Percentiles rank a stretch among this genome's conserved stretches.
These are phyloP conservation scores for Malassezia nana DNA, from an alignment of 1,284 basidiomycete genomes.

Conservation along the genomic window DNA sequence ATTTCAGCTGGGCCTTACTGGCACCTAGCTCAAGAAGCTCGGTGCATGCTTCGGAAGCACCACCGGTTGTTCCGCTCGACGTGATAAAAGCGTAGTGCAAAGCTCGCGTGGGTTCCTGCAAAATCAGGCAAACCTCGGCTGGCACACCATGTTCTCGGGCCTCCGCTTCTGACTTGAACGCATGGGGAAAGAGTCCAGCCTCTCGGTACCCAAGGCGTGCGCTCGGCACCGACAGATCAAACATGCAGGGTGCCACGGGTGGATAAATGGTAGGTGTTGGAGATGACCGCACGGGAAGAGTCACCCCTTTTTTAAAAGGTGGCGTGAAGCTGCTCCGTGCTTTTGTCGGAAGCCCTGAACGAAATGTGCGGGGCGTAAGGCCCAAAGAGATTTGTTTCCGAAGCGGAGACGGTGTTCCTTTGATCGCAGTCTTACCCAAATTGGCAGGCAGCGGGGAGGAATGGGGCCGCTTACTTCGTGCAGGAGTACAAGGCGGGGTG, in stretches of 20 bases:
- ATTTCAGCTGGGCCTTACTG: slow-evolving; percentile 59
- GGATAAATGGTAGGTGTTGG: not conserved
- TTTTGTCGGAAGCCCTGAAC: slow-evolving; percentile 12
- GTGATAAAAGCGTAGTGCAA: slow-evolving; percentile 28
- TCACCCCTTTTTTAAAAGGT: slow-evolving; percentile 25
- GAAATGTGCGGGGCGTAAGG: slow-evolving; percentile 20
- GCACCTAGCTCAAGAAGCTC: slow-evolving; percentile 24
- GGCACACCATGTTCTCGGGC: slow-evolving; percentile 27
- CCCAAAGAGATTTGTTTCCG: slow-evolving; percentile 24
- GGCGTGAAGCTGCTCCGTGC: slow-evolving; percentile 24
- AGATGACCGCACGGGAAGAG: not conserved
- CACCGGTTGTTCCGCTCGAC: slow-evolving; percentile 12
- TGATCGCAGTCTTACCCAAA: not conserved
- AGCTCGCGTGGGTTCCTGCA: slow-evolving; percentile 22
- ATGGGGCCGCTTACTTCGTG: not conserved
- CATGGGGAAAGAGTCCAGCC: slow-evolving; percentile 19
- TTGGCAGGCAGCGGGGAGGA: not conserved
- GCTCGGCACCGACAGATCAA: not conserved
- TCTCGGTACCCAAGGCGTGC: slow-evolving; percentile 4
- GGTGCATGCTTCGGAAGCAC: slow-evolving; percentile 22
- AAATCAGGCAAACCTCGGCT: slow-evolving; percentile 28
- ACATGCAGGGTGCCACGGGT: not conserved
- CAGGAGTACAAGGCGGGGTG: not conserved
- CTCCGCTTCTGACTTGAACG: slow-evolving; percentile 11
- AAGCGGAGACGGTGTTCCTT: slow-evolving; percentile 18